Percentiles rank a stretch among this genome's conserved stretches.
These are phyloP conservation scores for Hansenula sp. DNA, from an alignment of 1,139 yeast species.

Conservation along the genomic window DNA sequence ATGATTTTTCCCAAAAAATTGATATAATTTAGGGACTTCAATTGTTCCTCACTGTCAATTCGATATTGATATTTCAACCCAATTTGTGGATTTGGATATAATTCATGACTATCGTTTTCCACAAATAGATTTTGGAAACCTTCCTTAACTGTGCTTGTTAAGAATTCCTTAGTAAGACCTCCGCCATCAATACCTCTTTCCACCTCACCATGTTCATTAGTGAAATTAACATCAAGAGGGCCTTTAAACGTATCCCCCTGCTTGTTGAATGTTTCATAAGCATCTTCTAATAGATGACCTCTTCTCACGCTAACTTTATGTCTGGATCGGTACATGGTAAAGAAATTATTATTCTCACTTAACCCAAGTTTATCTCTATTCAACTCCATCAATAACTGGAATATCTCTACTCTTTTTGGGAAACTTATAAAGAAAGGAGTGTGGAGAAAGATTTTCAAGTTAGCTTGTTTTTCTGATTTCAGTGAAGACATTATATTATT, in stretches of 20 bases:
- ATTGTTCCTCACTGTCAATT: conserved; percentile 21
- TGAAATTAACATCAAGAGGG: conserved; percentile 60
- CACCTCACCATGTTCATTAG: conserved; percentile 65
- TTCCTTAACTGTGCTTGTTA: conserved; percentile 68
- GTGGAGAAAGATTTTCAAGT: conserved; percentile 50
- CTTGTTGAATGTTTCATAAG: conserved; percentile 52
- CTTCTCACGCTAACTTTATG: conserved; percentile 60
- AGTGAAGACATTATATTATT: conserved; percentile 13
- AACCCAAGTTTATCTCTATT: conserved; percentile 39
- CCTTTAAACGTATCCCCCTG: conserved; percentile 52
- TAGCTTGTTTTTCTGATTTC: conserved; percentile 16
- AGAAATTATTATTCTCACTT: conserved; percentile 14
- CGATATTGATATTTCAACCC: conserved; percentile 32
- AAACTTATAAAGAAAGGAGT: conserved; percentile 82
- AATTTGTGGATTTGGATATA: conserved; percentile 73
- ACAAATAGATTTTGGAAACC: conserved; percentile 59
- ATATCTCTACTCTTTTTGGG: conserved; percentile 64
- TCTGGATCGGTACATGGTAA: conserved; percentile 18
- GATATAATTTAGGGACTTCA: conserved; percentile 38
- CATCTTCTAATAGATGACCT: conserved; percentile 69
- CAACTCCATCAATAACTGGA: conserved; percentile 56
- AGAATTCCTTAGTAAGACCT: conserved; percentile 88
- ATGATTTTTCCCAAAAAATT: conserved; percentile 75
- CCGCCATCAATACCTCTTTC: conserved; percentile 95
- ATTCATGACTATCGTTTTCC: conserved; percentile 51